These are phyloP conservation scores for Thymus mandschuricus DNA, from an alignment of 257 asterid species.

Conservation along the genomic window DNA sequence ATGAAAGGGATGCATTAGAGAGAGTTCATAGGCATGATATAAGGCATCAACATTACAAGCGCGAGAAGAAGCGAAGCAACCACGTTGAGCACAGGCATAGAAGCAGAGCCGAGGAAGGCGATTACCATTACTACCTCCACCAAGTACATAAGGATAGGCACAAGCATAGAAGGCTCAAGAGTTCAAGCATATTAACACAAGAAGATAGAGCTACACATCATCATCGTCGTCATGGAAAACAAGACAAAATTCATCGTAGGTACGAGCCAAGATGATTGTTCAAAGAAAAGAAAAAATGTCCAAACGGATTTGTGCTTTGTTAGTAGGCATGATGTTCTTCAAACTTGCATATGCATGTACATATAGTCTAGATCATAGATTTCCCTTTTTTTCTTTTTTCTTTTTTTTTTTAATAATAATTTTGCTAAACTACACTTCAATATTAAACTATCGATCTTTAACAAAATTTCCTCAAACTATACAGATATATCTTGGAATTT, in stretches of 20 bases:
- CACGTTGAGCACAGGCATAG: constrained; percentile 41
- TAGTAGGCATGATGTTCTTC: neutral
- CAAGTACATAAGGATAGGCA: constrained; percentile 76
- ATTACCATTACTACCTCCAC: constrained; percentile 64
- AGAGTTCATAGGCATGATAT: constrained; percentile 43
- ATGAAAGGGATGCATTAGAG: constrained; percentile 40
- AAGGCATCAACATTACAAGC: constrained; percentile 45
- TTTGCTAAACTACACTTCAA: too few relatives aligned
- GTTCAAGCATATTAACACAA: constrained; percentile 39
- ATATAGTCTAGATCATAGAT: too few relatives aligned
- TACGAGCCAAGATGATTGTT: constrained; percentile 34
- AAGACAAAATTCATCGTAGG: constrained; percentile 38
- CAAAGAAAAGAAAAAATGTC: constrained; percentile 17
- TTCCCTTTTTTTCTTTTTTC: neutral
- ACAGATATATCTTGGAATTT: too few relatives aligned
- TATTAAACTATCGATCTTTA: too few relatives aligned
- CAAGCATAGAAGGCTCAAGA: constrained; percentile 57
- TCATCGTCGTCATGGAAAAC: constrained; percentile 42
- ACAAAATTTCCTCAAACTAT: too few relatives aligned
- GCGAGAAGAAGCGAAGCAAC: constrained; percentile 44
- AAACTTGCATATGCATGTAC: constrained; percentile 1
- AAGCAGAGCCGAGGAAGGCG: constrained; percentile 46
- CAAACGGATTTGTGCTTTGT: neutral
- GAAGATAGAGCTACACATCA: constrained; percentile 45
- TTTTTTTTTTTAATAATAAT: neutral